Base-by-base conservation (phyloP, 1,284 basidiomycete genomes). In the Marasmius oreades region DNA sequence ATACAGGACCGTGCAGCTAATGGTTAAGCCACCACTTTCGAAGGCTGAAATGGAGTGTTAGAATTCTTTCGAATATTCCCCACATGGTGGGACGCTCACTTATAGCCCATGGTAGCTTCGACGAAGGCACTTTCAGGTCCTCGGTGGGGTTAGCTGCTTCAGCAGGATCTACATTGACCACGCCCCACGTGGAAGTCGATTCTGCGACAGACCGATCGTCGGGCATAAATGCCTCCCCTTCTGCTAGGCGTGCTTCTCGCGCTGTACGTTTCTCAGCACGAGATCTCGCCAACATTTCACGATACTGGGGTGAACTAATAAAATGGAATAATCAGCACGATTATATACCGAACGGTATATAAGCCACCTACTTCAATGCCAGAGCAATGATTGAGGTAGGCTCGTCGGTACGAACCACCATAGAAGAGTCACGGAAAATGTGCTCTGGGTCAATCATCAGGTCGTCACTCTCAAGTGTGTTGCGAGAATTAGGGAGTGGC, bases 351-450 rank as follows among this genome's bases (percentile, higher is more conserved):
- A 37, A 51, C 56, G 11, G 34, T 7, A 45, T 10, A 42, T 37
- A 57, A 42, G 50, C 55, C 16, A 26, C 82, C 64, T 64, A 94
- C 88, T 90, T 93, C 46, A 99, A 76, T 8, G 95, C 95, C 55
- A 98, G 86, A 3, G 97, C 96, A 62, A 99, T 96, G 65, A 99
- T 97, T 8, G 95, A 98, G 0, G 95, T 98, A 2, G 97, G 97
- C 70, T 99, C 97, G 69, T 98, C 95, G 50, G 95, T 96, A 22
- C 97, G 85, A 24, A 99, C 91, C 51, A 98, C 88, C 81, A 98
- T 96, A 1, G 90, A 88, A 14, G 93, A 95, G 67, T 98, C 96
- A 28, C 93, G 84, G 72, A 98, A 98, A 51, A 99, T 89, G 67
- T 97, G 94, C 65, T 96, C 94, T 3, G 87, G 87, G 66, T 91